A percentile compares a stretch with the other conserved stretches of the same genome.
phyloP scores from a whole-genome alignment of 768 basidiomycete species.

The Suillus lakei region DNA sequence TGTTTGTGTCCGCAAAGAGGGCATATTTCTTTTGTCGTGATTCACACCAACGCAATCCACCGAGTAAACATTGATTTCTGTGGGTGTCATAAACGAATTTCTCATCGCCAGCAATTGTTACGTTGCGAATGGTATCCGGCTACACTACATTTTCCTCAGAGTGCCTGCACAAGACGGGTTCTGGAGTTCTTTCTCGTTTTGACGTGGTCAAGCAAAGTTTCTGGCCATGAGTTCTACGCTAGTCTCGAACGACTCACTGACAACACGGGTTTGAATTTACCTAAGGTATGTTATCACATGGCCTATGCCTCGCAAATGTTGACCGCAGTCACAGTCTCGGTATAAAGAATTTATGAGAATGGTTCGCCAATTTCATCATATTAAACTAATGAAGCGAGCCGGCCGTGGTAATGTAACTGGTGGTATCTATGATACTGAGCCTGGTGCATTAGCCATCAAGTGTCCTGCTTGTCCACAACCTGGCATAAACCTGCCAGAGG shows the following conservation, averaged over 20 bases:
- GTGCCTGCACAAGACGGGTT: too few species aligned
- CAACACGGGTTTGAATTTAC: slow-evolving; percentile 16
- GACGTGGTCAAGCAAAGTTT: slow-evolving; percentile 22
- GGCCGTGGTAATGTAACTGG: neutral
- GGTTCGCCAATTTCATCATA: neutral
- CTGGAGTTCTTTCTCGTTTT: slow-evolving; percentile 17
- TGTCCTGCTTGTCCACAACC: slow-evolving; percentile 13
- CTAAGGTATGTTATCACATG: neutral
- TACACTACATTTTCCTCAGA: too few species aligned
- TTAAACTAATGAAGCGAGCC: neutral
- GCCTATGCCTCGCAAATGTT: neutral
- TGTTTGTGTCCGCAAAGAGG: neutral
- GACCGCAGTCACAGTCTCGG: neutral
- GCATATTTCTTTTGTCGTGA: slow-evolving; percentile 33
- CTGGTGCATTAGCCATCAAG: slow-evolving; percentile 23
- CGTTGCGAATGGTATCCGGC: slow-evolving; percentile 7
- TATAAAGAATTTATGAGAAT: slow-evolving; percentile 5
- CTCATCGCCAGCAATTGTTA: slow-evolving; percentile 34
- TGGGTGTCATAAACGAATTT: slow-evolving; percentile 25
- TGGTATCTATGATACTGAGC: neutral
- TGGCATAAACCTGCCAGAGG: slow-evolving; percentile 8
- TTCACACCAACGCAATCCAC: slow-evolving; percentile 38
- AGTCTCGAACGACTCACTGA: slow-evolving; percentile 18
- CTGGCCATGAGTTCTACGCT: slow-evolving; percentile 24
- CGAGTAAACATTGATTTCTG: slow-evolving; percentile 37